These are phyloP conservation scores for Pugionium cornutum DNA, from an alignment of 345 rosid genomes.

Conservation along the genomic window DNA sequence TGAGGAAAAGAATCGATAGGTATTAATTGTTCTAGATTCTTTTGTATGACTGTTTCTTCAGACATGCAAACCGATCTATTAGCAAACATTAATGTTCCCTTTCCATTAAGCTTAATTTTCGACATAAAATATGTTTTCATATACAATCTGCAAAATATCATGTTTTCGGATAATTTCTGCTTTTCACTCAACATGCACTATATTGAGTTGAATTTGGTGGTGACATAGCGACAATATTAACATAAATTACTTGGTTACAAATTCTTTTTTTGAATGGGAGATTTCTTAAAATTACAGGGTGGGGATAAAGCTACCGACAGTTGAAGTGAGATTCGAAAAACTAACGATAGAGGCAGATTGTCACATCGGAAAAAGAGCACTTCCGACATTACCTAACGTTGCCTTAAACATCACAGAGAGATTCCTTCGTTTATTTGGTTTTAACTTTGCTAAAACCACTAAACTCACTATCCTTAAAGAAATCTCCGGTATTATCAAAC, in stretches of 20 bases:
- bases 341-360: slow-evolving; percentile 78
- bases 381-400: slow-evolving; percentile 77
- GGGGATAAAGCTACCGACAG: slow-evolving; percentile 74
- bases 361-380: slow-evolving; percentile 80
- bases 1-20: slow-evolving; percentile 78
- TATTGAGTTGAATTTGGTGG: too few relatives aligned
- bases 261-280: too few relatives aligned
- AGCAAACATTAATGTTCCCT: too few relatives aligned
- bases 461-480: slow-evolving; percentile 79
- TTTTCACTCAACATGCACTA: too few relatives aligned
- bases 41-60: not conserved
- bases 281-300: slow-evolving; percentile 43
- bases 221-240: too few relatives aligned
- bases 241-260: too few relatives aligned
- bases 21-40: not conserved
- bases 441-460: slow-evolving; percentile 55
- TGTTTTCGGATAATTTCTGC: too few relatives aligned
- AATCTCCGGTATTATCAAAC: slow-evolving; percentile 72
- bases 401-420: slow-evolving; percentile 71
- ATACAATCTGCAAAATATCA: too few relatives aligned
- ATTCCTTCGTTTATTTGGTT: slow-evolving; percentile 56
- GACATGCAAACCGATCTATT: too few relatives aligned
- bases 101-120: too few relatives aligned
- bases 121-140: too few relatives aligned
- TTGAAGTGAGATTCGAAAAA: slow-evolving; percentile 75